Conservation (phyloP, 352 stramenopile species). For the Phytophthora pistaciae region DNA sequence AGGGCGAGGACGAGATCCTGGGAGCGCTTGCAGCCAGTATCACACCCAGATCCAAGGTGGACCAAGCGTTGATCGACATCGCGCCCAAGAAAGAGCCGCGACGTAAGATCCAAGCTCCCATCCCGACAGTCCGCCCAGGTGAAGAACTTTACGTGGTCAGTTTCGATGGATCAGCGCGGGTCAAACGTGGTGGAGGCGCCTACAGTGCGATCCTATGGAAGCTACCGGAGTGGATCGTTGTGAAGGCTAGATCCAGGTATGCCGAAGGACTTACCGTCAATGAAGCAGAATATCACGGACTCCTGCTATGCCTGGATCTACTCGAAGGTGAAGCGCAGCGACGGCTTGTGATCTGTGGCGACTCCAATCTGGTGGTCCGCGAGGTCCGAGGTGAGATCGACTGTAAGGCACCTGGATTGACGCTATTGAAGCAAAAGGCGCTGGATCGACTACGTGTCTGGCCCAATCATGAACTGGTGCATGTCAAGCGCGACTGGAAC, state of each 20-base stretch:
- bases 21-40: slow-evolving; percentile 1
- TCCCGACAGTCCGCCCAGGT: neutral
- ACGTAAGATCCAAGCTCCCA: neutral
- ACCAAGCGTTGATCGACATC: neutral
- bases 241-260: neutral
- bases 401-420: slow-evolving; percentile 9
- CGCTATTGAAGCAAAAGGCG: neutral
- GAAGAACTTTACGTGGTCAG: slow-evolving; percentile 2
- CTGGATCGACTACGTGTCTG: neutral
- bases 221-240: neutral
- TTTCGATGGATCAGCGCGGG: slow-evolving; percentile 6
- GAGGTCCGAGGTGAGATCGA: slow-evolving; percentile 19
- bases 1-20: slow-evolving; percentile 8
- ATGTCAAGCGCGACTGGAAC: slow-evolving; percentile 17
- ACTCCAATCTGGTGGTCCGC: slow-evolving; percentile 7
- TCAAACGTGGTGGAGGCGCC: neutral
- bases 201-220: slow-evolving; percentile 8
- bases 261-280: neutral
- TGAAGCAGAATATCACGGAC: slow-evolving; percentile 5
- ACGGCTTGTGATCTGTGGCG: slow-evolving; percentile 4
- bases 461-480: slow-evolving; percentile 1
- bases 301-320: neutral
- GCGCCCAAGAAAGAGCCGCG: slow-evolving; percentile 3
- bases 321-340: neutral
- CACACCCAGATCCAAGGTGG: neutral